Evolutionary conservation across 257 asterid species (phyloP).

Genomic region (Coffea eugenioides): DNA sequence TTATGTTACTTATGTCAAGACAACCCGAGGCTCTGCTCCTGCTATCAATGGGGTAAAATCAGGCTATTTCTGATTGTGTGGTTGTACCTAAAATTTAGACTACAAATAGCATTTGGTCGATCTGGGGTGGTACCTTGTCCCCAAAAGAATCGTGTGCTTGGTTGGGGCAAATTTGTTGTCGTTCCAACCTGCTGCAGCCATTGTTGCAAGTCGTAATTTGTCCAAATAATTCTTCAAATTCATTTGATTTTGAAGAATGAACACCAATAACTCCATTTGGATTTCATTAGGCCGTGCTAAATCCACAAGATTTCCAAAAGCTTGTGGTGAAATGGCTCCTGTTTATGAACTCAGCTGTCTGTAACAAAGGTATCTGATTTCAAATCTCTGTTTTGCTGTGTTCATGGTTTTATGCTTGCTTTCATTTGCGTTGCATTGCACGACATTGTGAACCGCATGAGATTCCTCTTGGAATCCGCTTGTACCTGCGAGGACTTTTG

Average conservation of each 20-base stretch:
- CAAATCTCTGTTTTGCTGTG: neutral
- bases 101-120: conserved; percentile 21
- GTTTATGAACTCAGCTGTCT: neutral
- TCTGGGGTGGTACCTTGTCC: conserved; percentile 26
- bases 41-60: conserved; percentile 65
- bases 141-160: neutral
- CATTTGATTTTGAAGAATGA: conserved; percentile 20
- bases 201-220: conserved; percentile 14
- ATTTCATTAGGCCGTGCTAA: neutral
- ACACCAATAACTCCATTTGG: conserved; percentile 1
- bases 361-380: neutral
- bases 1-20: conserved; percentile 67
- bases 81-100: conserved; percentile 25
- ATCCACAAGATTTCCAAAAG: conserved; percentile 9
- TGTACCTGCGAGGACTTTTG: no score
- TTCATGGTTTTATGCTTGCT: no score
- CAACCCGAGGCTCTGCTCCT: conserved; percentile 76
- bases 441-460: neutral
- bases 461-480: no score
- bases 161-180: conserved; percentile 15
- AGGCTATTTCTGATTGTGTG: conserved; percentile 31
- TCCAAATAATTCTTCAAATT: conserved; percentile 17
- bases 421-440: neutral
- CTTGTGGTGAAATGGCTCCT: neutral
- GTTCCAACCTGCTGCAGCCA: conserved; percentile 7